These are phyloP conservation scores for Amanita subjunquillea DNA, from an alignment of 768 basidiomycete species.

Conservation along the genomic window DNA sequence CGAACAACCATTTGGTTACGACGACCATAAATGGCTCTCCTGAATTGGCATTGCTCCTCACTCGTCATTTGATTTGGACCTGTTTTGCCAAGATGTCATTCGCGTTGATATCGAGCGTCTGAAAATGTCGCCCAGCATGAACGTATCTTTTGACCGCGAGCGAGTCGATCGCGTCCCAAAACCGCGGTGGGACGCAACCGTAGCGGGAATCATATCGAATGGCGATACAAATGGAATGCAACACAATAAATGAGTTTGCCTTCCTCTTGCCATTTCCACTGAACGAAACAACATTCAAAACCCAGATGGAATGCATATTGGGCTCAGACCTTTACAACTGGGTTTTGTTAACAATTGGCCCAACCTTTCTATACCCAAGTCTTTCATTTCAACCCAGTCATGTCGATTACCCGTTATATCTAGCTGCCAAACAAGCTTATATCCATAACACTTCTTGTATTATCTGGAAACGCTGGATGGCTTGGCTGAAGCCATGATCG, in stretches of 20 bases:
- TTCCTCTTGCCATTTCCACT: background rate
- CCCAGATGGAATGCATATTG: background rate
- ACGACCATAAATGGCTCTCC: constrained; percentile 30
- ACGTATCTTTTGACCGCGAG: constrained; percentile 28
- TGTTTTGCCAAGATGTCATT: constrained; percentile 46
- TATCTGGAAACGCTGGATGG: background rate
- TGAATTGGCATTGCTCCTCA: constrained; percentile 3
- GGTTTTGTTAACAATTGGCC: background rate
- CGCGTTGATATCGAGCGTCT: constrained; percentile 36
- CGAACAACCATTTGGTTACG: constrained; percentile 64
- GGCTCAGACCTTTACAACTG: background rate
- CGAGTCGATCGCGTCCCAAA: background rate
- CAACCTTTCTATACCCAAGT: background rate
- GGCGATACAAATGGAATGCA: too few species aligned
- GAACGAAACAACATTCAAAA: background rate
- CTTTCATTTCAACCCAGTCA: background rate
- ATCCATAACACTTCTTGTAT: background rate
- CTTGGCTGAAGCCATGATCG: background rate
- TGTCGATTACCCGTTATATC: background rate
- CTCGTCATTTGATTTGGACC: constrained; percentile 39
- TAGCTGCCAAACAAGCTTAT: background rate
- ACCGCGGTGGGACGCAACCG: too few species aligned
- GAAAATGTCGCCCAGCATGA: constrained; percentile 18
- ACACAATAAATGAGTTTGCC: too few species aligned
- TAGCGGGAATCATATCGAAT: background rate